These are phyloP conservation scores for Fraxinus velutina DNA, from an alignment of 305 asterid species.

Conservation along the genomic window DNA sequence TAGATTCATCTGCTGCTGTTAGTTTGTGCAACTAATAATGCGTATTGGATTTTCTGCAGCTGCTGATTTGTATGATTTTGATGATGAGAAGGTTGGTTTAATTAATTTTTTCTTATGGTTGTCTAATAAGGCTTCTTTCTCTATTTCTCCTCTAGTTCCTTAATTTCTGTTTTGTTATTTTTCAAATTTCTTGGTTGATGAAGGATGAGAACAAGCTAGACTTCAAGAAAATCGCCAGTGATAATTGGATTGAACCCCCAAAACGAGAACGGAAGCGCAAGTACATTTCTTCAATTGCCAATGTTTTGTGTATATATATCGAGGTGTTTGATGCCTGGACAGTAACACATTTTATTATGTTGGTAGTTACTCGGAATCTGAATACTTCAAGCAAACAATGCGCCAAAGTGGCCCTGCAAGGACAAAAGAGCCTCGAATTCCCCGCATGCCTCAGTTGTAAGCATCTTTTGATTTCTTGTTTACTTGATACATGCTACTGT, in stretches of 20 bases:
- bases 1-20: constrained; percentile 12
- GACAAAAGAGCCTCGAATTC: constrained; percentile 96
- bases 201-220: constrained; percentile 88
- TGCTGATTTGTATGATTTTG: constrained; percentile 96
- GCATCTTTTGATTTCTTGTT: constrained; percentile 23
- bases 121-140: not conserved
- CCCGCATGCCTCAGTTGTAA: constrained; percentile 99
- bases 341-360: not conserved
- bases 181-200: constrained; percentile 24
- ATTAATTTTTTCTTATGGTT: not conserved
- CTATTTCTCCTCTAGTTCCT: constrained; percentile 12
- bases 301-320: constrained; percentile 1
- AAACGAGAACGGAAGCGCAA: constrained; percentile 96
- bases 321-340: not conserved
- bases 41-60: constrained; percentile 50
- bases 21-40: constrained; percentile 27
- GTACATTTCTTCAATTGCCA: constrained; percentile 45
- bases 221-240: constrained; percentile 92
- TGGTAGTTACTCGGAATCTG: constrained; percentile 87
- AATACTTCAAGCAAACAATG: constrained; percentile 99
- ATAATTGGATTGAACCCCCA: constrained; percentile 91
- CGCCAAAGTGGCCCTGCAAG: constrained; percentile 95
- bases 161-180: constrained; percentile 10
- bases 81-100: constrained; percentile 72
- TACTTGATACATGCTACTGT: not conserved